Evolutionary conservation across 352 stramenopile genomes (phyloP).

Genomic region (Achlya hypogyna): DNA sequence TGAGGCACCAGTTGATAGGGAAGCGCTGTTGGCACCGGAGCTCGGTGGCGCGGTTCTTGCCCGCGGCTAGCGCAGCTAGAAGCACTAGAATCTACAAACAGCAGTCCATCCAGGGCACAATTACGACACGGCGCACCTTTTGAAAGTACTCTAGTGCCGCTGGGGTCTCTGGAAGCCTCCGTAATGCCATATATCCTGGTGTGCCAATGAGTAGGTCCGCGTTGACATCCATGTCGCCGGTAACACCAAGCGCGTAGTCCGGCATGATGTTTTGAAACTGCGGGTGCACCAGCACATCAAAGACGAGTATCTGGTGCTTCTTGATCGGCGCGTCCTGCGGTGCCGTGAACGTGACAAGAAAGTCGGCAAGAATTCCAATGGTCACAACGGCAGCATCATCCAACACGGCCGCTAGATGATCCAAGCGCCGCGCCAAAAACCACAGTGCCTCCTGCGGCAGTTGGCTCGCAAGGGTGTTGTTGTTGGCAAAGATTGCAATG

Average conservation of each 20-base stretch:
- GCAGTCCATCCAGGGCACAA: not conserved
- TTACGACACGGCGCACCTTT: not conserved
- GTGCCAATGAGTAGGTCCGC: not conserved
- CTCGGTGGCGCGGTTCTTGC: not conserved
- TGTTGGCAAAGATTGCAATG: constrained; percentile 1
- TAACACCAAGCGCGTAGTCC: not conserved
- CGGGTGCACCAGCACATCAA: not conserved
- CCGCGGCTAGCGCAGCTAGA: not conserved
- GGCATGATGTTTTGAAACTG: constrained; percentile 5
- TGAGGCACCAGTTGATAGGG: constrained; percentile 5
- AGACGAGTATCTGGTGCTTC: not conserved
- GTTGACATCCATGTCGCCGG: not conserved
- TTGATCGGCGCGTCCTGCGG: not conserved
- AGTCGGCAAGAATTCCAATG: not conserved
- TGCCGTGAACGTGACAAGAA: not conserved
- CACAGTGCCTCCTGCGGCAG: not conserved
- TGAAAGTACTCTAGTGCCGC: not conserved
- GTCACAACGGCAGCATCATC: not conserved
- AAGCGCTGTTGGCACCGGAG: constrained; percentile 6
- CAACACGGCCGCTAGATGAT: not conserved
- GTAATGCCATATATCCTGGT: not conserved
- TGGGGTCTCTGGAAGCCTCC: not conserved
- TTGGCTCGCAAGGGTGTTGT: not conserved
- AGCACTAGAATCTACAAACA: not conserved
- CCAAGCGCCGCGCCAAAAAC: not conserved